Conservation (phyloP, 352 stramenopile species). For the Globisporangium radiosum region DNA sequence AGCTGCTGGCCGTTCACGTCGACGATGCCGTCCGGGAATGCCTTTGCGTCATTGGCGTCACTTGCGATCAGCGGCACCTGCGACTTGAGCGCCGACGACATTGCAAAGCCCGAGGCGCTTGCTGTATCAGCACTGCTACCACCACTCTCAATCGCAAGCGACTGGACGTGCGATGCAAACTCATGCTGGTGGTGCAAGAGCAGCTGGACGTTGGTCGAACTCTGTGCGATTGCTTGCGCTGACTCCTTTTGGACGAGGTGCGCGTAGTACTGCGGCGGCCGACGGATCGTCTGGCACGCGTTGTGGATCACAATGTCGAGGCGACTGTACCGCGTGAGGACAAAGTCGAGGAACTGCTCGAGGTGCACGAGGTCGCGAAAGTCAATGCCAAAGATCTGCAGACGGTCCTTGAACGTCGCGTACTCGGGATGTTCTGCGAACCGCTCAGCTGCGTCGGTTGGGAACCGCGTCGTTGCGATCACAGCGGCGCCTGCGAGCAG, state of each 20-base stretch:
- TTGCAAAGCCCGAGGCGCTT: slow-evolving; percentile 22
- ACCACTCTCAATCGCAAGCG: slow-evolving; percentile 30
- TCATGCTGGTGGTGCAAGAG: slow-evolving; percentile 77
- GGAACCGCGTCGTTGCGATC: slow-evolving; percentile 94
- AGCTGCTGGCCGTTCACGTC: slow-evolving; percentile 97
- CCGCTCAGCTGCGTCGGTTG: slow-evolving; percentile 86
- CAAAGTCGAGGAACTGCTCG: slow-evolving; percentile 91
- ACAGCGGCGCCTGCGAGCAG: slow-evolving; percentile 89
- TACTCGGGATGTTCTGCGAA: slow-evolving; percentile 92
- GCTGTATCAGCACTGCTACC: slow-evolving; percentile 13
- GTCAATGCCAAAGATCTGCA: slow-evolving; percentile 96
- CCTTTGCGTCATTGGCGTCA: slow-evolving; percentile 48
- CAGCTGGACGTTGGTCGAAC: slow-evolving; percentile 44
- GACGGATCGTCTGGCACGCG: slow-evolving; percentile 95
- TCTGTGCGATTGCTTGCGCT: slow-evolving; percentile 50
- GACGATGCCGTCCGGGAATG: slow-evolving; percentile 71
- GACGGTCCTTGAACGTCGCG: slow-evolving; percentile 86
- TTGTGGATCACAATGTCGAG: slow-evolving; percentile 98
- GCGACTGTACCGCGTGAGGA: slow-evolving; percentile 74
- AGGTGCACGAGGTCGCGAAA: slow-evolving; percentile 94
- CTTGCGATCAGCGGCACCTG: slow-evolving; percentile 72
- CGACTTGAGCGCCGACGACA: slow-evolving; percentile 80
- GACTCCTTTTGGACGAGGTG: slow-evolving; percentile 82
- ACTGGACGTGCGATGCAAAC: slow-evolving; percentile 65
- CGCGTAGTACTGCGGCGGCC: slow-evolving; percentile 92